A percentile compares a stretch with the other conserved stretches of the same genome.
Evolutionary conservation across 179 eudicot species (phyloP).

Genomic region (Beta corolliflora): DNA sequence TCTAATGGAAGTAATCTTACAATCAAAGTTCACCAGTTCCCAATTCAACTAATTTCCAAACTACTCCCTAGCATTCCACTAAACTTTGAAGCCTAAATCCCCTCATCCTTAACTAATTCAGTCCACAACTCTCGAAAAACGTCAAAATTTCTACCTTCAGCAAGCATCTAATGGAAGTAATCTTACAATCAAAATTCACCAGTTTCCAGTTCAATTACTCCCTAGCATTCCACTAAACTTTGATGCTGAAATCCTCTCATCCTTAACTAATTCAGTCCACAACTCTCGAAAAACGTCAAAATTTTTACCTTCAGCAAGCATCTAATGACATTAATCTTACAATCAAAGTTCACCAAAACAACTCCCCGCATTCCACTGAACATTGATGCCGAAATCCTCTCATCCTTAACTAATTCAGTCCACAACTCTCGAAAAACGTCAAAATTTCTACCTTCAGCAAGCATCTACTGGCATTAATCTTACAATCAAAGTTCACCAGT

Average conservation of each 20-base stretch:
- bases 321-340: not conserved
- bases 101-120: not conserved
- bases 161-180: too few species aligned
- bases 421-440: too few species aligned
- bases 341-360: not conserved
- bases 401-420: not conserved
- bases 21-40: not conserved
- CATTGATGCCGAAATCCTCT: not conserved
- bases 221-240: constrained; percentile 11
- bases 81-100: not conserved
- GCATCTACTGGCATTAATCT: too few species aligned
- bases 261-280: not conserved
- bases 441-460: too few species aligned
- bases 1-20: too few species aligned
- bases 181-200: not conserved
- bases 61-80: constrained; percentile 15
- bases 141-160: too few species aligned
- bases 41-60: not conserved
- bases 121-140: too few species aligned
- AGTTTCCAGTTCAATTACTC: not conserved
- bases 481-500: not conserved
- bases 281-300: too few species aligned
- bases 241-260: not conserved
- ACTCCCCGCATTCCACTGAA: constrained; percentile 9
- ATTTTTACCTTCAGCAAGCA: too few species aligned